Conservation (phyloP, 495 filamentous ascomycete genomes). For the Penicillium fimorum region DNA sequence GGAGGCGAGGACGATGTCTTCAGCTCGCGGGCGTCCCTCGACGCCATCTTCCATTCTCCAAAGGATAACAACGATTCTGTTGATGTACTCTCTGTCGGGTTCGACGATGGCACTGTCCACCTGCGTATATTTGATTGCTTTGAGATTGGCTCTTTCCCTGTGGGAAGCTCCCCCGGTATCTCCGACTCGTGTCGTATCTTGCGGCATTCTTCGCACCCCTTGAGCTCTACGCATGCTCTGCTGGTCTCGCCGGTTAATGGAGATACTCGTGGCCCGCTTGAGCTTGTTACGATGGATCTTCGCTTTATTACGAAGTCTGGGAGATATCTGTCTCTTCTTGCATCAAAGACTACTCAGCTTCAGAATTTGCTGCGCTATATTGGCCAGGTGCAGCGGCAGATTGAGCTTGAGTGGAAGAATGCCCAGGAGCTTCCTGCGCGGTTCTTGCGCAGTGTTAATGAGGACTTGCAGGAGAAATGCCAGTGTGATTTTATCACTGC, state of each 20-base stretch:
- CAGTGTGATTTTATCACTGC: constrained; percentile 69
- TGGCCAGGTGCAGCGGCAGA: constrained; percentile 68
- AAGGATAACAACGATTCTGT: constrained; percentile 66
- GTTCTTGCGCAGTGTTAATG: constrained; percentile 73
- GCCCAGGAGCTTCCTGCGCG: constrained; percentile 74
- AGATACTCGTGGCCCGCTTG: constrained; percentile 34
- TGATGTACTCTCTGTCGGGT: constrained; percentile 78
- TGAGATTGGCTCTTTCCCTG: constrained; percentile 66
- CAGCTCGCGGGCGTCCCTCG: constrained; percentile 28
- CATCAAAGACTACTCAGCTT: constrained; percentile 81
- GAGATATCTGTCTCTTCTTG: constrained; percentile 74
- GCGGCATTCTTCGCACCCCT: constrained; percentile 67
- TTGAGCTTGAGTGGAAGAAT: constrained; percentile 76
- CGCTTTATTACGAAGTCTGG: constrained; percentile 78
- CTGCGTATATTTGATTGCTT: constrained; percentile 90
- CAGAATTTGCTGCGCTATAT: constrained; percentile 85
- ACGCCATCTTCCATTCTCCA: constrained; percentile 38
- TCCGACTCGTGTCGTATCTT: constrained; percentile 29
- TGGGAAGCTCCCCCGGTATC: constrained; percentile 26
- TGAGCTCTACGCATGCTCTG: constrained; percentile 74
- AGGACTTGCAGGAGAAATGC: constrained; percentile 57
- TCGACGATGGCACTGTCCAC: constrained; percentile 74
- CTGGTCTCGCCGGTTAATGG: constrained; percentile 44
- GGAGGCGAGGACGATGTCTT: constrained; percentile 39
- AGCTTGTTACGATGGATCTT: constrained; percentile 76